A percentile compares a stretch with the other conserved stretches of the same genome.
Conservation (phyloP, 176 grass and related monocot species). For the Saccharum officinarum region DNA sequence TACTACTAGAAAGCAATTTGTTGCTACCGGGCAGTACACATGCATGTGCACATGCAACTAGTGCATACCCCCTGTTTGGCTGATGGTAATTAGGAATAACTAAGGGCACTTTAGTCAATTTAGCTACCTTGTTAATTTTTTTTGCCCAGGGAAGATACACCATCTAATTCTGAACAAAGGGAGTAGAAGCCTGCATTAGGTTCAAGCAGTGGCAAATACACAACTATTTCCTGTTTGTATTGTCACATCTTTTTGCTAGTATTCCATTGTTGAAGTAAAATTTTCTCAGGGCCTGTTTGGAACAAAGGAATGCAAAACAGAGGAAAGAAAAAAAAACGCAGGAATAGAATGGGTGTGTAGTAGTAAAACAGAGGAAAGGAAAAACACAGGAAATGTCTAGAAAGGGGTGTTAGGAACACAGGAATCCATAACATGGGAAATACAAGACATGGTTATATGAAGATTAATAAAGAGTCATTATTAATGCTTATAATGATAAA, state of each 20-base stretch:
- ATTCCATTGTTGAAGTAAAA: not conserved
- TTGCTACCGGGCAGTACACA: not conserved
- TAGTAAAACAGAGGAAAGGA: too few relatives aligned
- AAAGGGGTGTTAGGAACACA: too few relatives aligned
- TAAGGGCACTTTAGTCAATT: not conserved
- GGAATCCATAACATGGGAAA: too few relatives aligned
- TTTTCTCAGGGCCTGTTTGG: too few relatives aligned
- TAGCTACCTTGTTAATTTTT: not conserved
- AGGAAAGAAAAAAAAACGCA: too few relatives aligned
- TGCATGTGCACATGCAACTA: not conserved
- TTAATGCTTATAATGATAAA: too few relatives aligned
- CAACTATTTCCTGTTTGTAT: not conserved
- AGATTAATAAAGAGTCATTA: too few relatives aligned
- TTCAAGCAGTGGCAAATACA: not conserved
- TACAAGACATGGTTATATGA: too few relatives aligned
- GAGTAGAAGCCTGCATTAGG: not conserved
- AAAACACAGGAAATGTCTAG: too few relatives aligned
- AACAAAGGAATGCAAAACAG: too few relatives aligned
- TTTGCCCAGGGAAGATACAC: not conserved
- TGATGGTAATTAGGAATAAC: not conserved
- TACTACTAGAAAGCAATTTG: not conserved
- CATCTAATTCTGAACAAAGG: not conserved
- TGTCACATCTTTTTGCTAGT: not conserved
- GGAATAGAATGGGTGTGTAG: too few relatives aligned
- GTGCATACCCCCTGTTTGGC: not conserved